Evolutionary conservation across 148 eudicot genomes (phyloP).

Genomic region (Silene latifolia): DNA sequence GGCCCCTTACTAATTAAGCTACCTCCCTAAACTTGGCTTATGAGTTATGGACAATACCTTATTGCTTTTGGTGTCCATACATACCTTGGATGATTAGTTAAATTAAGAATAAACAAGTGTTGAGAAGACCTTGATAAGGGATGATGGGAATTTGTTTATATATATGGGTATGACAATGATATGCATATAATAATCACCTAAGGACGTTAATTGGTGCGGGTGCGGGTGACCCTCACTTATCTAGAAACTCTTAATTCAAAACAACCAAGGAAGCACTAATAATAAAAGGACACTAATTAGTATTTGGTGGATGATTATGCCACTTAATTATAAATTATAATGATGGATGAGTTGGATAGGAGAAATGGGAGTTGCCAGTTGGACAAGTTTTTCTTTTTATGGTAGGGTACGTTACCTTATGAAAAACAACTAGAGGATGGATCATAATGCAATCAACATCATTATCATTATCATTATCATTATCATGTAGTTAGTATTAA

Average conservation of each 20-base stretch:
- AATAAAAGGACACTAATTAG: slow-evolving; percentile 30
- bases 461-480: neutral
- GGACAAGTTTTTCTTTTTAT: slow-evolving; percentile 18
- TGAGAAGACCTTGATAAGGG: neutral
- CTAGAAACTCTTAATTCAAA: slow-evolving; percentile 24
- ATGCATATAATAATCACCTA: slow-evolving; percentile 13
- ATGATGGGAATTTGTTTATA: slow-evolving; percentile 11
- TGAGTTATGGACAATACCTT: slow-evolving; percentile 25
- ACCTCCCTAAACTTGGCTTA: slow-evolving; percentile 16
- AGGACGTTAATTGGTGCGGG: slow-evolving; percentile 10
- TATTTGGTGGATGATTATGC: slow-evolving; percentile 34
- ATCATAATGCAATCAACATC: slow-evolving; percentile 14
- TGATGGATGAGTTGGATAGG: slow-evolving; percentile 23
- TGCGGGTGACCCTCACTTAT: slow-evolving; percentile 19
- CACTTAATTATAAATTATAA: slow-evolving; percentile 14
- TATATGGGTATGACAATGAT: slow-evolving; percentile 22
- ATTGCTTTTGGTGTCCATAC: neutral
- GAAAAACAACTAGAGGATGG: neutral
- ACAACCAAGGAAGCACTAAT: slow-evolving; percentile 27
- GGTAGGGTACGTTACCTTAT: slow-evolving; percentile 32
- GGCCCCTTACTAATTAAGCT: slow-evolving; percentile 20
- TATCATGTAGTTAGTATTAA: no score
- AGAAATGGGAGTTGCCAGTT: slow-evolving; percentile 5
- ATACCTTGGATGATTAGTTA: neutral
- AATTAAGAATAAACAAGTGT: neutral